Evolutionary conservation across 1,284 basidiomycete species (phyloP).

Genomic region (Vanrija sp.): DNA sequence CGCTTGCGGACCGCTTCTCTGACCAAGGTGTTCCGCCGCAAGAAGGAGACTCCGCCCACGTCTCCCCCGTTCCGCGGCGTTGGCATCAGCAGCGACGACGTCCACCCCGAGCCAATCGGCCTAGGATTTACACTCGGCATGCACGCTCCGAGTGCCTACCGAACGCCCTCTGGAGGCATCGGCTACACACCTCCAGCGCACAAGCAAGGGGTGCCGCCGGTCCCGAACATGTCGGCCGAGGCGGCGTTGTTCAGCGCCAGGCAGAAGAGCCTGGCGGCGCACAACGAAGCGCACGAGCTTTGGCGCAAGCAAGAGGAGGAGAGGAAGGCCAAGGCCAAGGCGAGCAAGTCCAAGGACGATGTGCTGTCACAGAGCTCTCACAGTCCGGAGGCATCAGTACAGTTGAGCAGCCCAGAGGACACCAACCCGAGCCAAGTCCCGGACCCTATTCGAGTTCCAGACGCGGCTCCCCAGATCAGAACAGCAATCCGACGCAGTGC

Average conservation of each 20-base stretch:
- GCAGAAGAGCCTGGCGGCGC: conserved; percentile 21
- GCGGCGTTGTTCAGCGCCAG: conserved; percentile 24
- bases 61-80: not conserved
- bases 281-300: conserved; percentile 29
- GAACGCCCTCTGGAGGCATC: conserved; percentile 14
- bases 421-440: no score
- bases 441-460: no score
- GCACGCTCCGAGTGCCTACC: conserved; percentile 4
- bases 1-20: conserved; percentile 5
- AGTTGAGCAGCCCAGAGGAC: no score
- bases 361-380: no score
- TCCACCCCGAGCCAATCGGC: not conserved
- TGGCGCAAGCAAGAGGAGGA: conserved; percentile 22
- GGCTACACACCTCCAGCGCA: conserved; percentile 15
- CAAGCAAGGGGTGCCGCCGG: not conserved
- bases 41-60: not conserved
- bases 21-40: conserved; percentile 9
- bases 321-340: not conserved
- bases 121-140: conserved; percentile 9
- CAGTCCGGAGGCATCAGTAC: no score
- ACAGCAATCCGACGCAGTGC: no score
- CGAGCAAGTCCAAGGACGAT: no score
- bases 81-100: no score
- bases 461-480: no score
- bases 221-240: conserved; percentile 23